Evolutionary conservation across 495 filamentous ascomycete species (phyloP), one percentile per base, ranked within the genome.

Genomic region (Pseudomonodictys pantanalensis): DNA sequence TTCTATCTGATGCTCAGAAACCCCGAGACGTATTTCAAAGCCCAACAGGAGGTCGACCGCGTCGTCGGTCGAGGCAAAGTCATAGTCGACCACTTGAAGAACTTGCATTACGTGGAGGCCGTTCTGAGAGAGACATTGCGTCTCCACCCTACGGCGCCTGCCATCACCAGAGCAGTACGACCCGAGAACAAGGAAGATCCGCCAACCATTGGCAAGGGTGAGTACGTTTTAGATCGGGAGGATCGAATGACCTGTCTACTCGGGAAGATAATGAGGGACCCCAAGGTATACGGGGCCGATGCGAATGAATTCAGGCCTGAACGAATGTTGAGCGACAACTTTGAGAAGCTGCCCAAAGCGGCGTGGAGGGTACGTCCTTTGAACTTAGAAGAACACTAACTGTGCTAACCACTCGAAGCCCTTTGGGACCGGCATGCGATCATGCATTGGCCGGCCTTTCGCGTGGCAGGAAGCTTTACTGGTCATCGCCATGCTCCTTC

Each of bases 111-210:
- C 66, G 72, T 89, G 58, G 79, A 77, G n/a, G 85, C 81, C 20
- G 72, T 83, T 24, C 75, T 93, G 60, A 79, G 86, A 0, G 89
- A 93, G 71, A 84, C 89, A 0, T 74, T 92, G 0, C 83, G 89
- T 45, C 70, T 91, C 1, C 75, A 72, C 29, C 79, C 87, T 2
- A 82, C 86, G 2, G 88, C 87, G 17, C 79, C 86, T 0, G 73
- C 77, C 1, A 84, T 88, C 79, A 17, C 70, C 72, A n/a, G 60
- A 73, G 10, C 69, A 79, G 22, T 78, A 86, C 60, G 77, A 79
- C 1, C 29, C 22, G 0, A 88, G 88, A 70, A 76, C 80, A 8
- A 80, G 83, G 72, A 90, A 29, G 1, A 38, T 22, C 48, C 50
- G 10, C 32, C 32, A 32, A 78, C 82, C n/a, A 30, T 58, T 65